These are phyloP conservation scores for Entomortierella lignicola DNA, from an alignment of 192 early-diverging fungal genomes.

Conservation along the genomic window DNA sequence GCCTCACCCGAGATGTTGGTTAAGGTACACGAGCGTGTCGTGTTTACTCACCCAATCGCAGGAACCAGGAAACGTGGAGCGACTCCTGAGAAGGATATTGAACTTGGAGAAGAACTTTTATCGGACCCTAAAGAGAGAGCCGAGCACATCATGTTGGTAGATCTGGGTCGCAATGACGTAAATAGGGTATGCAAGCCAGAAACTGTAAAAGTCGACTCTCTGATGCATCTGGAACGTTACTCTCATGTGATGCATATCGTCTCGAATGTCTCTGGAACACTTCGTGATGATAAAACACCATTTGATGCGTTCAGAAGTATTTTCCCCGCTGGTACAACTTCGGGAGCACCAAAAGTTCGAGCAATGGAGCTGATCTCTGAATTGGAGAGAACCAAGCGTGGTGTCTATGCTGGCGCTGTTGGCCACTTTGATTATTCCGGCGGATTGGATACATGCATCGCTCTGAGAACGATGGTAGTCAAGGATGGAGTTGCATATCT, in stretches of 20 bases:
- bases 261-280: slow-evolving; percentile 90
- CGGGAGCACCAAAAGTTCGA: slow-evolving; percentile 98
- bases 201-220: slow-evolving; percentile 92
- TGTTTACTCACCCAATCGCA: slow-evolving; percentile 97
- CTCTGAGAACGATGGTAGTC: slow-evolving; percentile 98
- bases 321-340: slow-evolving; percentile 98
- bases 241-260: slow-evolving; percentile 99
- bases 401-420: slow-evolving; percentile 89
- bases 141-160: slow-evolving; percentile 99
- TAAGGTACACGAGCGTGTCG: slow-evolving; percentile 84
- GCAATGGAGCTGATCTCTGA: slow-evolving; percentile 96
- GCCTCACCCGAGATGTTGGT: slow-evolving; percentile 99
- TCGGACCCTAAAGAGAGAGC: slow-evolving; percentile 95
- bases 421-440: slow-evolving; percentile 96
- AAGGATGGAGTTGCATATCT: slow-evolving; percentile 95
- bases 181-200: slow-evolving; percentile 96
- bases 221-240: slow-evolving; percentile 98
- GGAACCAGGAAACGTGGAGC: slow-evolving; percentile 94
- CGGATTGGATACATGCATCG: slow-evolving; percentile 97
- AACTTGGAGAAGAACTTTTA: slow-evolving; percentile 88
- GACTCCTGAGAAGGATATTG: slow-evolving; percentile 89
- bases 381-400: slow-evolving; percentile 92
- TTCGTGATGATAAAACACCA: slow-evolving; percentile 89
- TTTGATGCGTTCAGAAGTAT: slow-evolving; percentile 98
- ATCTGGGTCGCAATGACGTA: slow-evolving; percentile 98